Conservation (phyloP, 2,329 filamentous ascomycete species). For the Pseudopithomyces maydicus region DNA sequence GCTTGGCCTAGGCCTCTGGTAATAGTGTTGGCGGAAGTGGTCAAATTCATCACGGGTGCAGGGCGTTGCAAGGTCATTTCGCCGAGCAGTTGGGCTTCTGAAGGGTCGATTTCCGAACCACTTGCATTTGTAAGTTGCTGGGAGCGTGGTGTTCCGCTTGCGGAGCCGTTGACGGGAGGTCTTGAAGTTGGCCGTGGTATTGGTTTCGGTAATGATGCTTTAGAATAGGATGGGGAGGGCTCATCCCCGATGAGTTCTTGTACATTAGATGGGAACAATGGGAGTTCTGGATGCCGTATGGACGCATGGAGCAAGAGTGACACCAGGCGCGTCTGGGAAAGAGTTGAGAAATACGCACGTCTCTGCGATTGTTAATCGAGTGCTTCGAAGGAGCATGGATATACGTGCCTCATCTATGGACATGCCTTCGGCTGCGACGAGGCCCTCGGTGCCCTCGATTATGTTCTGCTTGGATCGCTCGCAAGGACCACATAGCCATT, state of each 20-base stretch:
- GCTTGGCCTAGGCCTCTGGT: conserved; percentile 8
- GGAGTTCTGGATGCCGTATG: conserved; percentile 66
- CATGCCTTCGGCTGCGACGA: conserved; percentile 47
- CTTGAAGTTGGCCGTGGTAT: conserved; percentile 15
- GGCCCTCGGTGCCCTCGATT: conserved; percentile 40
- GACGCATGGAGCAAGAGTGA: conserved; percentile 67
- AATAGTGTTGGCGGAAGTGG: conserved; percentile 22
- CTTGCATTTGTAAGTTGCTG: conserved; percentile 23
- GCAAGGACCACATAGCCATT: conserved; percentile 75
- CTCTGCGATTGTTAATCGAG: conserved; percentile 51
- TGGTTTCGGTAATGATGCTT: conserved; percentile 13
- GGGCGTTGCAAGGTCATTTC: conserved; percentile 16
- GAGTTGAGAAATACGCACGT: conserved; percentile 65
- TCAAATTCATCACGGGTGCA: conserved; percentile 20
- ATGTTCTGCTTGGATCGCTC: conserved; percentile 36
- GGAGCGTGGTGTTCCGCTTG: conserved; percentile 25
- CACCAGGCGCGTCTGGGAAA: conserved; percentile 67
- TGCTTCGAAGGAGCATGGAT: not conserved
- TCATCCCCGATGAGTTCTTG: conserved; percentile 26
- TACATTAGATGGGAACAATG: conserved; percentile 62
- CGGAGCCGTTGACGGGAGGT: conserved; percentile 21
- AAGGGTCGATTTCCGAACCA: conserved; percentile 31
- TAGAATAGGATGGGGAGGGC: conserved; percentile 1
- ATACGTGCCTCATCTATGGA: conserved; percentile 49
- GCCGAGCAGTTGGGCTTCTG: conserved; percentile 40